Evolutionary conservation across 345 rosid genomes (phyloP), one percentile per base, ranked within the genome.

Genomic region (Linum lewisii): DNA sequence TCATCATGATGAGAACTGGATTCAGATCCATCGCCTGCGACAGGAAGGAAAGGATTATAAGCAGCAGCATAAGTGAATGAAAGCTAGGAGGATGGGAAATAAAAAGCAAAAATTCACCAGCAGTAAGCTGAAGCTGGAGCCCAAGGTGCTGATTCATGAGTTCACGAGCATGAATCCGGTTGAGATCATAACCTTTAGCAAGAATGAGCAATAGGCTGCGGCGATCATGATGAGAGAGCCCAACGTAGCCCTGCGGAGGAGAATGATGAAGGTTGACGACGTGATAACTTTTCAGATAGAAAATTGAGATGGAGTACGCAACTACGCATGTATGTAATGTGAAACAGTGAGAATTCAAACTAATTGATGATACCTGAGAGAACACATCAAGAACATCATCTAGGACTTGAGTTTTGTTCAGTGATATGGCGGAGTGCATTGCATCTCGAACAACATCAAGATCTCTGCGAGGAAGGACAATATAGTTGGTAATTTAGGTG

Each of bases 111-210:
- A 59, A 6, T 26, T 47, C 62, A 20, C 68, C n/a, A 24, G 87
- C 34, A 29, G 34, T 29, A 29, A 29, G 34, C 34, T 29, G 81
- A 61, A 68, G 76, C 56, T 81, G 78, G 71, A 86, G 85, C 49
- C 91, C 89, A 20, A 89, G 90, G 72, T 93, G 87, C 66, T 93
- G 95, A 57, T 79, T 82, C n/a, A 87, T 81, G 42, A 93, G 80
- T 60, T 89, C 91, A 44, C 81, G 75, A 55, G 85, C 84, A 62
- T 84, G 88, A 4, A 56, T 68, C 53, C 99, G 63, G 63, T 82
- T 73, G 22, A 89, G 88, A 81, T 89, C 97, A 44, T 85, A 87
- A 29, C 84, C 94, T 76, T 79, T 85, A 45, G 99, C 89, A 60
- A 93, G 85, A 0, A 65, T 60, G 23, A 83, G 66, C 59, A 93